phyloP scores from a whole-genome alignment of 768 basidiomycete genomes.

The Mycena alexandri region DNA sequence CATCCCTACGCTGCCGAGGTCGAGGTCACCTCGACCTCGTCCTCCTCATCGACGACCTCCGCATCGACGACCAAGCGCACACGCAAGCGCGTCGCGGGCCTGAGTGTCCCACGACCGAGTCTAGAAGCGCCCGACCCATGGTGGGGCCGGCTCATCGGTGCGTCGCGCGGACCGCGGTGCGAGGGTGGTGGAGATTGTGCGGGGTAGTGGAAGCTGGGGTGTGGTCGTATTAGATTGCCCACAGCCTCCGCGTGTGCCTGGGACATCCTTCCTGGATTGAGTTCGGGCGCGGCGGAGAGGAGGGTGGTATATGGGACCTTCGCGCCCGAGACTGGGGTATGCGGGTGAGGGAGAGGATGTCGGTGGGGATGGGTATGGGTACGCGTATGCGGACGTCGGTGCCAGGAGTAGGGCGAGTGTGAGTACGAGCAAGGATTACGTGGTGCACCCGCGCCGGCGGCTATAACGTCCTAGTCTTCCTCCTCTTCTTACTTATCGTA shows the following conservation, averaged over 20 bases:
- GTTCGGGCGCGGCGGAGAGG: background rate
- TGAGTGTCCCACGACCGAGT: conserved; percentile 29
- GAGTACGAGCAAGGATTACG: conserved; percentile 14
- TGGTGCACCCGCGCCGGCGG: background rate
- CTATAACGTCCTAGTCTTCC: no score
- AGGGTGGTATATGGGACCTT: background rate
- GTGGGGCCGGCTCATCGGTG: conserved; percentile 35
- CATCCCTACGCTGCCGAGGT: background rate
- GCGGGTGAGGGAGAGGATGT: conserved; percentile 1
- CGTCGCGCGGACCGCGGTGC: conserved; percentile 21
- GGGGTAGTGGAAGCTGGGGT: conserved; percentile 27
- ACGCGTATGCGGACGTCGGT: background rate
- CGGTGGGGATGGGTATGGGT: background rate
- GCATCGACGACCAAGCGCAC: conserved; percentile 11
- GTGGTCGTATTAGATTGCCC: conserved; percentile 9
- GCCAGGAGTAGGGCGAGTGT: background rate
- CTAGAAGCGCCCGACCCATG: conserved; percentile 17
- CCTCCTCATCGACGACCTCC: background rate
- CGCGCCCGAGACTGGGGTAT: background rate
- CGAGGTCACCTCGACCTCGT: background rate
- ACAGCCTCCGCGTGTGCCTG: no score
- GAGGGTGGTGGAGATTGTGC: conserved; percentile 14
- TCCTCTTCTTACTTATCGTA: no score
- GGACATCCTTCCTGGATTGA: no score
- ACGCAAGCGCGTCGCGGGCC: conserved; percentile 28